A percentile compares a stretch with the other conserved stretches of the same genome.
Conservation (phyloP, 306 rosid genomes). For the Carpinus viminea region DNA sequence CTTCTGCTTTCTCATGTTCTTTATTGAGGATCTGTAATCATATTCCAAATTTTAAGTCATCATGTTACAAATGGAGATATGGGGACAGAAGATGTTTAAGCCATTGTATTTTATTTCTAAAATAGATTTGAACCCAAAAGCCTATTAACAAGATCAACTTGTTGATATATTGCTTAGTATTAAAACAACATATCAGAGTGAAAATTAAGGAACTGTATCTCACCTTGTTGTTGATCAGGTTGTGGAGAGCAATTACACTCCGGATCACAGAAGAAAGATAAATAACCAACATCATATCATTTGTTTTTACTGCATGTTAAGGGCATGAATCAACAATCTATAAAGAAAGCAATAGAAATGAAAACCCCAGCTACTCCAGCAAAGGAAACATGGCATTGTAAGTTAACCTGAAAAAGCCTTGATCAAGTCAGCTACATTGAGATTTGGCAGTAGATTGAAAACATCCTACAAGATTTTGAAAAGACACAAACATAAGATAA, state of each 20-base stretch:
- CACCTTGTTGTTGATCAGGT: conserved; percentile 58
- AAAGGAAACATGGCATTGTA: conserved; percentile 5
- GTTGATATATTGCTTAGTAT: conserved; percentile 19
- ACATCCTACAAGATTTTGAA: conserved; percentile 32
- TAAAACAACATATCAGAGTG: conserved; percentile 1
- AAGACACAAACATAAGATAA: conserved; percentile 3
- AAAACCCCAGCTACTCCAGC: conserved; percentile 14
- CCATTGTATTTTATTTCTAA: no score
- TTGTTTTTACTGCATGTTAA: conserved; percentile 49
- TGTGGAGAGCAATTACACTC: conserved; percentile 58
- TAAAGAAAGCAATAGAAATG: conserved; percentile 1
- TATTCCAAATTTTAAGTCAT: conserved; percentile 13
- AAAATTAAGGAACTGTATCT: conserved; percentile 22
- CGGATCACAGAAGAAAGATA: conserved; percentile 54
- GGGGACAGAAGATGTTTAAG: background rate
- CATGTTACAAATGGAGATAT: background rate
- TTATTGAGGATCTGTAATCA: conserved; percentile 55
- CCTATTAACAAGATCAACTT: background rate
- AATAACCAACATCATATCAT: conserved; percentile 59
- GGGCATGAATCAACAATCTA: conserved; percentile 18
- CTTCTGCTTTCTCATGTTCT: conserved; percentile 53
- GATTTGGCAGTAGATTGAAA: conserved; percentile 46
- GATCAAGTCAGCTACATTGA: conserved; percentile 48
- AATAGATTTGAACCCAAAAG: background rate
- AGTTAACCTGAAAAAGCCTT: conserved; percentile 41